Evolutionary conservation across 306 rosid species (phyloP).

Genomic region (Dicorynia guianensis): DNA sequence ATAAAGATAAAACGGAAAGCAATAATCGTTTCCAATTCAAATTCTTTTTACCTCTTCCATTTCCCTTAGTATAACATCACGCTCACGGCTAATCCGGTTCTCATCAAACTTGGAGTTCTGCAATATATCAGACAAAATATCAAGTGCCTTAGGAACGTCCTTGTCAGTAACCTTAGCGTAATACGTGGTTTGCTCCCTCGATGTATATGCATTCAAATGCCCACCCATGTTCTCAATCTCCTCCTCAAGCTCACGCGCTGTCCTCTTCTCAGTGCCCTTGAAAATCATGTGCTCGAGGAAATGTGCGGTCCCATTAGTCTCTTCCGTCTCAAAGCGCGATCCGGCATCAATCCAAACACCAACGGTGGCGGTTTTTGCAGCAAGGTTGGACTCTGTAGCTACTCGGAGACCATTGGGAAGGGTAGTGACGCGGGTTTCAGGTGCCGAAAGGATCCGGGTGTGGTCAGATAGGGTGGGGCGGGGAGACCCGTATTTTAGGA

Average conservation of each 20-base stretch:
- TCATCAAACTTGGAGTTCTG: slow-evolving; percentile 87
- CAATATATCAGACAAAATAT: slow-evolving; percentile 79
- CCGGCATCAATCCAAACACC: slow-evolving; percentile 98
- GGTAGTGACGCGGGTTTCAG: slow-evolving; percentile 84
- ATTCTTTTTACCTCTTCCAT: slow-evolving; percentile 84
- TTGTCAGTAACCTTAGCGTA: slow-evolving; percentile 76
- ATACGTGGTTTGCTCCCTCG: slow-evolving; percentile 91
- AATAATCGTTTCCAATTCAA: not conserved
- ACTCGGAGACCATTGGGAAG: slow-evolving; percentile 89
- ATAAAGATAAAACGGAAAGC: not conserved
- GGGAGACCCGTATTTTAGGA: slow-evolving; percentile 91
- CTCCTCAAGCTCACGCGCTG: slow-evolving; percentile 79
- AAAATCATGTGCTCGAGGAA: slow-evolving; percentile 97
- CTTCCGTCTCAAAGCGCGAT: slow-evolving; percentile 90
- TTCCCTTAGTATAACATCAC: slow-evolving; percentile 89
- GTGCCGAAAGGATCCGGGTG: slow-evolving; percentile 77
- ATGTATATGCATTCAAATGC: slow-evolving; percentile 86
- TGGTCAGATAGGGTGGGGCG: slow-evolving; percentile 68
- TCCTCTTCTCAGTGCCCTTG: slow-evolving; percentile 82
- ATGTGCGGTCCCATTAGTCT: slow-evolving; percentile 91
- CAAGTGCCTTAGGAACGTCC: slow-evolving; percentile 78
- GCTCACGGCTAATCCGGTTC: slow-evolving; percentile 71
- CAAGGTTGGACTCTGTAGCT: slow-evolving; percentile 84
- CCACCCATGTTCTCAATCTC: slow-evolving; percentile 99
- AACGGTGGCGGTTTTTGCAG: slow-evolving; percentile 72